These are phyloP conservation scores for Ogataea corticis DNA, from an alignment of 805 yeast species.

Conservation along the genomic window DNA sequence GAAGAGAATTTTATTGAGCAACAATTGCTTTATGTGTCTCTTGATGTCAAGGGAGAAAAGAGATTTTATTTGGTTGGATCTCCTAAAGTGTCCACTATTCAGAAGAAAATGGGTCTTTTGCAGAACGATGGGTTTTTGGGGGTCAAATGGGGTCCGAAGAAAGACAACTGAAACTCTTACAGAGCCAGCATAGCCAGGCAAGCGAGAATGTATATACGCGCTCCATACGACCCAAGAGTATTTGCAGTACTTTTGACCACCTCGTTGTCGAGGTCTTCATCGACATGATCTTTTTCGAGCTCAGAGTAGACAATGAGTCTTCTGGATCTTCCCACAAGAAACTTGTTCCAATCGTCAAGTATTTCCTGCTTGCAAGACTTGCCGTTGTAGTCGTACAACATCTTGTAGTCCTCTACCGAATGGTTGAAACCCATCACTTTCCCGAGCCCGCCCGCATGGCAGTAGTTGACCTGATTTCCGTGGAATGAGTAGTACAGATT, in stretches of 20 bases:
- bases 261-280: constrained; percentile 18
- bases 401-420: constrained; percentile 17
- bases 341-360: constrained; percentile 26
- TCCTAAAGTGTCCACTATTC: constrained; percentile 50
- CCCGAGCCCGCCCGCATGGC: constrained; percentile 20
- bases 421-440: constrained; percentile 15
- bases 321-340: constrained; percentile 22
- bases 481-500: constrained; percentile 36
- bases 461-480: constrained; percentile 17
- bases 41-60: constrained; percentile 72
- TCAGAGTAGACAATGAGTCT: constrained; percentile 8
- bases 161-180: constrained; percentile 17
- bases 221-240: constrained; percentile 12
- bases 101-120: constrained; percentile 45
- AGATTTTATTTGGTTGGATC: constrained; percentile 66
- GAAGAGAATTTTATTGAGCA: constrained; percentile 66
- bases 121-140: constrained; percentile 68
- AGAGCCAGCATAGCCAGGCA: constrained; percentile 10
- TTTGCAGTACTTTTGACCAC: constrained; percentile 14
- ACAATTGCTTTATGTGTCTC: constrained; percentile 67
- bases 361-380: constrained; percentile 27
- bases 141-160: constrained; percentile 83
- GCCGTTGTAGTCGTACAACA: constrained; percentile 23
- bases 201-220: constrained; percentile 11
- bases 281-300: constrained; percentile 15